Evolutionary conservation across 1,139 yeast species (phyloP), one percentile per base, ranked within the genome.

Genomic region (Yamadazyma pseudoaaseri): DNA sequence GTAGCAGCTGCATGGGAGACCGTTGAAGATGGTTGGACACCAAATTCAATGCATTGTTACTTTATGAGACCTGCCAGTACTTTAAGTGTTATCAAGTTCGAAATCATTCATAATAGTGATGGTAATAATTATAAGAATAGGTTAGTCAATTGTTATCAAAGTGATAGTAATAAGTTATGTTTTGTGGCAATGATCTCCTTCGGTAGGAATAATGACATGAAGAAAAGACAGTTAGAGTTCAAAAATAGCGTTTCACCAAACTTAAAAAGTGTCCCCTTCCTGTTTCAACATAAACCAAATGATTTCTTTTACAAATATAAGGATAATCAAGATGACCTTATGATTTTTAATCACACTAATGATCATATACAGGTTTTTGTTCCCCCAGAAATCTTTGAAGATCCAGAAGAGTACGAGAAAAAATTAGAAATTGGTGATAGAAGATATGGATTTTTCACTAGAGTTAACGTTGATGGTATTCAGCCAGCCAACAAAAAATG

Each of bases 11-110:
- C 70, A 4, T 53, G 66, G 42, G 51, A 52, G 35, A 51, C 61
- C 5, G 48, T 43, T 3, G 44, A 36, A 17, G 63, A 58, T 0
- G 49, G 40, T 2, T 45, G 49, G 49, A 37, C 36, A 6, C 69
- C 72, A 4, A 67, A 68, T 44, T 64, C 72, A 9, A 52, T 65
- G 28, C 73, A 68, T 43, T 48, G 60, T 22, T 66, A 65, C 46
- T 68, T 67, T 39, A 52, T 68, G 32, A 62, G 63, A 36, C 70
- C 73, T 5, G 72, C 72, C 0, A 49, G 51, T 29, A 37, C 41
- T 12, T 56, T 54, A 14, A 45, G 60, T 15, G 56, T 54, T 12
- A 57, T 66, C 39, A 49, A 62, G 35, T 68, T 68, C 59, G 70
- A 62, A 40, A 62, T 67, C 6, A 38, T 49, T 5, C 49, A 47